These are phyloP conservation scores for Globisporangium uncinulatum DNA, from an alignment of 352 stramenopile genomes.

Conservation along the genomic window DNA sequence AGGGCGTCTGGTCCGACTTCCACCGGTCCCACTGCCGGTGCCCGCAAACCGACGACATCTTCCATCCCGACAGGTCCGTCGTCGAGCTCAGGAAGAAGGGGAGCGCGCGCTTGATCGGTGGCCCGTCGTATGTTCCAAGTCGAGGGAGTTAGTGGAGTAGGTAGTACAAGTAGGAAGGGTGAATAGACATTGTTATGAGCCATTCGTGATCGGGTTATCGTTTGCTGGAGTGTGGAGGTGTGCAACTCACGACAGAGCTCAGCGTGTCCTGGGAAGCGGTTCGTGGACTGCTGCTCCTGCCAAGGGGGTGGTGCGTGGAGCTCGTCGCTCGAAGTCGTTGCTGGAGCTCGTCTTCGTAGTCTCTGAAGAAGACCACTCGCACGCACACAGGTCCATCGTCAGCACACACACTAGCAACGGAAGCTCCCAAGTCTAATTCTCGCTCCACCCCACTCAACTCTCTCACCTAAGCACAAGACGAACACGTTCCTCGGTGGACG, in stretches of 20 bases:
- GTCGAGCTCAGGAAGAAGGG: background rate
- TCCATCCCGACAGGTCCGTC: background rate
- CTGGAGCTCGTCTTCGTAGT: conserved; percentile 39
- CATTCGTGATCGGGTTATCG: conserved; percentile 1
- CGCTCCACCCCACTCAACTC: background rate
- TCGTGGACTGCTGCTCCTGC: background rate
- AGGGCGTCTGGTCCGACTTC: conserved; percentile 1
- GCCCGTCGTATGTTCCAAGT: background rate
- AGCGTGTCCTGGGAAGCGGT: background rate
- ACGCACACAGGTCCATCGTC: conserved; percentile 1
- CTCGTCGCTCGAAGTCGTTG: conserved; percentile 4
- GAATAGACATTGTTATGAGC: background rate
- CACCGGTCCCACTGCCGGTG: background rate
- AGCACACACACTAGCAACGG: background rate
- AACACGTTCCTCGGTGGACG: conserved; percentile 55
- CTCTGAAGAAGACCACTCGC: conserved; percentile 14
- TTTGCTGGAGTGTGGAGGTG: background rate
- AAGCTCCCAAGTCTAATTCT: background rate
- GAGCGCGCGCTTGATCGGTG: background rate
- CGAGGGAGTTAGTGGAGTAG: background rate
- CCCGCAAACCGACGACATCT: background rate
- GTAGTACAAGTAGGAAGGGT: conserved; percentile 3
- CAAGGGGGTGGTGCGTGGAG: background rate
- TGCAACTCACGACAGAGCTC: background rate
- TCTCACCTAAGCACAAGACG: conserved; percentile 38